Base-by-base conservation (phyloP, 2,329 filamentous ascomycete genomes). In the Trichoderma sp. region DNA sequence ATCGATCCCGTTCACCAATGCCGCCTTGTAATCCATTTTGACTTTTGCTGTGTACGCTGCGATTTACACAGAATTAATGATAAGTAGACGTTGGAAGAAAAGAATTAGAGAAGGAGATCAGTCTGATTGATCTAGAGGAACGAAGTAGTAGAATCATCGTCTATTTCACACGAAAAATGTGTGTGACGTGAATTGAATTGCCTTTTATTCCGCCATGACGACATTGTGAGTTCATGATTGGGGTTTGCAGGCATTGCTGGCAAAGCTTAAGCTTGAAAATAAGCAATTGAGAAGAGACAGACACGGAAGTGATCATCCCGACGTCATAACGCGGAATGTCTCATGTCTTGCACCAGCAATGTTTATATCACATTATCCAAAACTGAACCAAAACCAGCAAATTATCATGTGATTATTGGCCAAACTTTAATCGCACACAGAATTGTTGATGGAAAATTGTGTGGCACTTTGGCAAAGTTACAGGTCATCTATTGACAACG, bases 21-120 rank as follows among this genome's bases (percentile, higher is more conserved):
- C 67, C 23, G 67, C 67, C 30, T 69, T 69, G 28, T 69, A 69
- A 36, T 69, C 67, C 67, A 69, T 68, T 26, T 9, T 53, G 55
- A 4, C 23, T 15, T 5, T 32, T 43, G 23, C 4, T 7, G 17
- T 15, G 6, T n/a, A 23, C 4, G 17, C 2, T 28, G 6, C 39
- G 9, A 28, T n/a, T 62, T 30, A 28, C 13, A n/a, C 6, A 8
- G 8, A 9, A n/a, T 13, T 5, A 12, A 8, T 50, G 12, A 58
- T 28, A 20, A 12, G 7, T 23, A 43, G 23, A 20, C 0, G 20
- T 20, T 30, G 20, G 6, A 28, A 2, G 23, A 2, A 17, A 26
- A 12, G 13, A 17, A 58, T 9, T 11, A 17, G 4, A 15, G 6
- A 26, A 26, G 13, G 15, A 3, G 1, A 2, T 34, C 20, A 3